These are phyloP conservation scores for Candida maltosa DNA, from an alignment of 805 yeast species.

Conservation along the genomic window DNA sequence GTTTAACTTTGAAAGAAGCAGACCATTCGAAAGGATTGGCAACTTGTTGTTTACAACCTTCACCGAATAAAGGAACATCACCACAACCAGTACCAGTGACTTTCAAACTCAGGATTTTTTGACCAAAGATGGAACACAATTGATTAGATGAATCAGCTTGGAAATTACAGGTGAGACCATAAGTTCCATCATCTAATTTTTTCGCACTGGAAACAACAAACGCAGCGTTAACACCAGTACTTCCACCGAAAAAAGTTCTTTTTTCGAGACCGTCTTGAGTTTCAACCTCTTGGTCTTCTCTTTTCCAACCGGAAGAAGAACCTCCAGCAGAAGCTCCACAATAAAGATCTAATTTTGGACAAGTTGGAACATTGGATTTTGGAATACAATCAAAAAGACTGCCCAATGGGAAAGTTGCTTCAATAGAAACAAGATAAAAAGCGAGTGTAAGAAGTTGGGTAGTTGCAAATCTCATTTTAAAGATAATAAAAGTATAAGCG, in stretches of 20 bases:
- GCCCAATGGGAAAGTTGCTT: constrained; percentile 5
- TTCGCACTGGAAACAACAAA: constrained; percentile 21
- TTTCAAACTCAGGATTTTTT: constrained; percentile 14
- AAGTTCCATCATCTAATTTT: constrained; percentile 15
- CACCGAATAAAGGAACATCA: constrained; percentile 12
- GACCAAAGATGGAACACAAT: constrained; percentile 12
- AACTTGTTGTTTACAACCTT: constrained; percentile 7
- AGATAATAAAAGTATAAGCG: background rate
- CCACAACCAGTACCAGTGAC: constrained; percentile 19
- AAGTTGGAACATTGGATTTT: background rate
- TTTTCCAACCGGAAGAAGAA: no score
- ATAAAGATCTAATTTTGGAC: no score
- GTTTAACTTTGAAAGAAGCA: constrained; percentile 17
- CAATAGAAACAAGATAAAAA: constrained; percentile 3
- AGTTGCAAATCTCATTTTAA: constrained; percentile 1
- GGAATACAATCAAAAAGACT: background rate
- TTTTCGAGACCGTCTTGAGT: no score
- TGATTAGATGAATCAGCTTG: constrained; percentile 18
- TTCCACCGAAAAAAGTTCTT: no score
- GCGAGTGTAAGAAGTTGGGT: constrained; percentile 6
- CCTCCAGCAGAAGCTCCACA: no score
- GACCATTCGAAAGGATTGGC: constrained; percentile 19
- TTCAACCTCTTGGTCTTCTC: no score
- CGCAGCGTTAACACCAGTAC: constrained; percentile 19
- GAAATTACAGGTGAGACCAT: constrained; percentile 20